These are phyloP conservation scores for Strobilomyces dryophilus DNA, from an alignment of 768 basidiomycete genomes.

Conservation along the genomic window DNA sequence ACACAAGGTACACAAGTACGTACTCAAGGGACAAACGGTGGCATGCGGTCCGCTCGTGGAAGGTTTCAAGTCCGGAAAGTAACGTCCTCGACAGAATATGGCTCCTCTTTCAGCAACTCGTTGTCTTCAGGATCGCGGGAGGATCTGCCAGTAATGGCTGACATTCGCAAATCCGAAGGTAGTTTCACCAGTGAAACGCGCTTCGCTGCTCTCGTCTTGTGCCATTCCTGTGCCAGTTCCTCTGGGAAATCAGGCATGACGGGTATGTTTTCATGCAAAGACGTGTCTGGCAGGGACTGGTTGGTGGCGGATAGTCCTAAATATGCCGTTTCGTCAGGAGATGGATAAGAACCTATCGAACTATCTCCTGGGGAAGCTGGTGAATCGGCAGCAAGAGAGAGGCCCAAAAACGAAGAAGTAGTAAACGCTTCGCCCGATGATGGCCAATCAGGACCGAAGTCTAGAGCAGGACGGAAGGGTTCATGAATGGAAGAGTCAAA, in stretches of 20 bases:
- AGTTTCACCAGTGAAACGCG: conserved; percentile 78
- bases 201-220: conserved; percentile 79
- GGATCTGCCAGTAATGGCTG: conserved; percentile 17
- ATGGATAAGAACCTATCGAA: conserved; percentile 32
- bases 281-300: conserved; percentile 18
- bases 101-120: conserved; percentile 8
- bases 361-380: conserved; percentile 30
- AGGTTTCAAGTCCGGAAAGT: conserved; percentile 2
- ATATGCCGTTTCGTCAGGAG: conserved; percentile 24
- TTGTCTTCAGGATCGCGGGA: conserved; percentile 4
- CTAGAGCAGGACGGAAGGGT: conserved; percentile 68
- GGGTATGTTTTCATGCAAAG: conserved; percentile 44
- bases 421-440: conserved; percentile 38
- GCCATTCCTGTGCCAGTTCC: conserved; percentile 87
- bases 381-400: conserved; percentile 33
- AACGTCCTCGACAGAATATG: neutral
- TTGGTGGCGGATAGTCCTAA: conserved; percentile 18
- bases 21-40: conserved; percentile 1
- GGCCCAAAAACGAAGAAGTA: conserved; percentile 30
- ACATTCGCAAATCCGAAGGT: conserved; percentile 49
- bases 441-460: conserved; percentile 49
- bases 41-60: conserved; percentile 3
- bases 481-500: conserved; percentile 49
- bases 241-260: conserved; percentile 44
- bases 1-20: conserved; percentile 4